Evolutionary conservation across 805 yeast species (phyloP).

Genomic region (Nematodospora valgi): DNA sequence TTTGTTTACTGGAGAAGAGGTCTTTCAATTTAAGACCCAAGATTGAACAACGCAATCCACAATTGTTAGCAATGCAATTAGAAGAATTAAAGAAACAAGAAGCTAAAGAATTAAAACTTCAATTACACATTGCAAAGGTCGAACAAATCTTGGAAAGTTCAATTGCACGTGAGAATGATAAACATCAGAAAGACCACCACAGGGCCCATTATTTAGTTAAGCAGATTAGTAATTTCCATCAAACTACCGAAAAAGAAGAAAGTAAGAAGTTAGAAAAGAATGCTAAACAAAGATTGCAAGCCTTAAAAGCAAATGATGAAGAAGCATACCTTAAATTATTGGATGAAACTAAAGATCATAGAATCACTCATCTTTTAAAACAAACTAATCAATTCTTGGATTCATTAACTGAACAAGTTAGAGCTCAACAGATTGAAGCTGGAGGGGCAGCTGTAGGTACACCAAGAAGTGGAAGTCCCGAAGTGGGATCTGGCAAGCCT

Average conservation of each 20-base stretch:
- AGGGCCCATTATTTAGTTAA: slow-evolving; percentile 25
- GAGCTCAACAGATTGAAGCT: slow-evolving; percentile 63
- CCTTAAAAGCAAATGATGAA: slow-evolving; percentile 83
- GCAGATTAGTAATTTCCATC: slow-evolving; percentile 47
- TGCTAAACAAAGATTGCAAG: slow-evolving; percentile 86
- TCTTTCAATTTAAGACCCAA: slow-evolving; percentile 66
- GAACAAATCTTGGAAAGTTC: slow-evolving; percentile 28
- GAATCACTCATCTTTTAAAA: slow-evolving; percentile 77
- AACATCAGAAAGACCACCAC: slow-evolving; percentile 21
- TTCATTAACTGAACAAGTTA: slow-evolving; percentile 74
- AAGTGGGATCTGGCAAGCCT: slow-evolving; percentile 14
- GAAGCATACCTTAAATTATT: slow-evolving; percentile 80
- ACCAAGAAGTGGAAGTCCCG: slow-evolving; percentile 25
- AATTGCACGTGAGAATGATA: slow-evolving; percentile 17
- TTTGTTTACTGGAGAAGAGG: slow-evolving; percentile 65
- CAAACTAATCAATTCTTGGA: slow-evolving; percentile 79
- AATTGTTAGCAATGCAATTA: slow-evolving; percentile 69
- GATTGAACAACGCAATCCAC: slow-evolving; percentile 69
- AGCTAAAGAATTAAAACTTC: slow-evolving; percentile 44
- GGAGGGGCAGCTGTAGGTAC: slow-evolving; percentile 14
- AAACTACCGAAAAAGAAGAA: slow-evolving; percentile 67
- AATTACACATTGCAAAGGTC: slow-evolving; percentile 49
- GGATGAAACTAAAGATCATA: slow-evolving; percentile 83
- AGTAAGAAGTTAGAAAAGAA: slow-evolving; percentile 70
- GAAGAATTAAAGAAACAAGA: slow-evolving; percentile 70